Percentiles rank a stretch among this genome's conserved stretches.
Evolutionary conservation across 345 rosid species (phyloP).

Genomic region (Rhizophora apiculata): DNA sequence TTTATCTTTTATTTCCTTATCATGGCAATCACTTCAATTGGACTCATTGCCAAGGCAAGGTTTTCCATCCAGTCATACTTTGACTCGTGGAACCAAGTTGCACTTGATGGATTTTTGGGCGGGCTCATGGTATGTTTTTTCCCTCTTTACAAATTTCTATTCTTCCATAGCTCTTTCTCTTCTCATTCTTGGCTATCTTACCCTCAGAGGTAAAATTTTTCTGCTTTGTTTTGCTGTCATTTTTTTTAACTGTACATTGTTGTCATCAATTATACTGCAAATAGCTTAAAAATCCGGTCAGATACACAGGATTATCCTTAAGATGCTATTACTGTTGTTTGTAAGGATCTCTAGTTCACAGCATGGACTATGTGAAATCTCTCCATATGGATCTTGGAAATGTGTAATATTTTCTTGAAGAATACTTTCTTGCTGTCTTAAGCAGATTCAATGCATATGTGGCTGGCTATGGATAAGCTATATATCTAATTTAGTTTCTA

Average conservation of each 20-base stretch:
- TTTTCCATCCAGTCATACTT: constrained; percentile 75
- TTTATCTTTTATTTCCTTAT: constrained; percentile 72
- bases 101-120: constrained; percentile 79
- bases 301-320: too few relatives aligned
- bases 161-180: not conserved
- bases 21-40: constrained; percentile 82
- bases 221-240: too few relatives aligned
- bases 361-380: too few relatives aligned
- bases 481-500: not conserved
- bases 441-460: not conserved
- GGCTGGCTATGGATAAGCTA: not conserved
- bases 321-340: too few relatives aligned
- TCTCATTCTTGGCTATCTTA: not conserved
- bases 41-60: constrained; percentile 75
- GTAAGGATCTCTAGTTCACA: too few relatives aligned
- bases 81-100: constrained; percentile 67
- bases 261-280: too few relatives aligned
- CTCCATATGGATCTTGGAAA: too few relatives aligned
- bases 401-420: too few relatives aligned
- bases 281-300: too few relatives aligned
- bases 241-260: not conserved
- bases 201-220: not conserved
- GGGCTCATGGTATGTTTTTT: constrained; percentile 73
- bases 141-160: not conserved
- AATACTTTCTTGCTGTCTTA: too few relatives aligned